Base-by-base conservation (phyloP, 1,284 basidiomycete genomes). In the Ceratobasidium sp. region DNA sequence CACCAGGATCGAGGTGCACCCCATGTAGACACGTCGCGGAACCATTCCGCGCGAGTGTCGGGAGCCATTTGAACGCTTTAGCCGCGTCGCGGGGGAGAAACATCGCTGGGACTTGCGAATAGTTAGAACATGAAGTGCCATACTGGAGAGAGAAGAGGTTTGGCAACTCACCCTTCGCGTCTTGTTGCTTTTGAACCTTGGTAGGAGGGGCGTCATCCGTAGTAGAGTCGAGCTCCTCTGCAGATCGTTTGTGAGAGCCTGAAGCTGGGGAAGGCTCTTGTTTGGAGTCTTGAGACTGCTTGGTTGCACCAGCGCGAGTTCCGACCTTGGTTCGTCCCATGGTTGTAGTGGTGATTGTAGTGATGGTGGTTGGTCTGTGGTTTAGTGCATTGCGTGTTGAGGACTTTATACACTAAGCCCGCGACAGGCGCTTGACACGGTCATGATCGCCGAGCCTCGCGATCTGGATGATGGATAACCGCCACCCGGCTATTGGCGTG, bases 31-130 rank as follows among this genome's bases (percentile, higher is more conserved):
- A 75, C 20, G 71, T 75, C 28, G 20, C 46, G n/a, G 60, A 23
- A 6, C 60, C 71, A 6, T 33, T 20, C 33, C 51, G 58, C 10
- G 71, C 71, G 23, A 75, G 60, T 6, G 71, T 3, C 3, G 71
- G 71, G 7, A 75, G 44, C 71, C 71, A 75, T 40, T 64, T 63
- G 71, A 75, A 75, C 26, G 71, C 60, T 49, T n/a, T 9, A 5
- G 49, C 9, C 20, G 68, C 49, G 15, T 20, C 15, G n/a, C 67
- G 67, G 28, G 67, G 49, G 5, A 51, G 18, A 28, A 69, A 69
- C 67, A 69, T 69, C 23, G 67, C 46, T 18, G 67, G 46, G 23
- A 53, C 67, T 69, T 23, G 28, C n/a, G 26, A 64, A 15, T 64
- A 13, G 39, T 46, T 46, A 46, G 20, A 49, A 18, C 18, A 33